Evolutionary conservation across 495 filamentous ascomycete genomes (phyloP).

Genomic region (Penicillium robsamsonii): DNA sequence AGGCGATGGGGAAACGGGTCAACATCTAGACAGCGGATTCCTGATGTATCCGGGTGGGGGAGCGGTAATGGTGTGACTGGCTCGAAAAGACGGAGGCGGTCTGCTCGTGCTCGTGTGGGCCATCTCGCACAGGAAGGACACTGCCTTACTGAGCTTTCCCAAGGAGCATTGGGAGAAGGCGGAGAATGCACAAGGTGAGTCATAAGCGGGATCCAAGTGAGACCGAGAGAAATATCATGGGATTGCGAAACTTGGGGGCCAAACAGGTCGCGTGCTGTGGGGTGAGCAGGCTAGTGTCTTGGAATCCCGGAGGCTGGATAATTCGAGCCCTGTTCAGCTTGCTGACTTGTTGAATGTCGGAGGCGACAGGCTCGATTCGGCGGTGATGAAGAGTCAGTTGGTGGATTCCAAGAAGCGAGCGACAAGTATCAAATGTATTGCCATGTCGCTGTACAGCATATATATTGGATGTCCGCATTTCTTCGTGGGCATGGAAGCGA

Average conservation of each 20-base stretch:
- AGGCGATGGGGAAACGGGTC: slow-evolving; percentile 39
- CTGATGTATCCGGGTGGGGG: slow-evolving; percentile 39
- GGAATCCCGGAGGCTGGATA: slow-evolving; percentile 35
- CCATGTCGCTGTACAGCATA: not conserved
- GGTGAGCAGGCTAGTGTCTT: slow-evolving; percentile 41
- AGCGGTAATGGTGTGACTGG: slow-evolving; percentile 44
- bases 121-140: slow-evolving; percentile 30
- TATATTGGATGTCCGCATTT: not conserved
- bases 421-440: not conserved
- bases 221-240: slow-evolving; percentile 36
- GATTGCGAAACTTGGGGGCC: slow-evolving; percentile 33
- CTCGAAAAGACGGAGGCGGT: slow-evolving; percentile 43
- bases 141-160: slow-evolving; percentile 37
- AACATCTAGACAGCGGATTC: slow-evolving; percentile 41
- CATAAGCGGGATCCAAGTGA: slow-evolving; percentile 34
- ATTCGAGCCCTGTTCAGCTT: slow-evolving; percentile 32
- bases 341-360: slow-evolving; percentile 30
- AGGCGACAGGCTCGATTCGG: not conserved
- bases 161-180: slow-evolving; percentile 41
- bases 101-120: slow-evolving; percentile 39
- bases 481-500: not conserved
- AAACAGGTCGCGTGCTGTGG: slow-evolving; percentile 36
- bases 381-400: not conserved
- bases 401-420: not conserved
- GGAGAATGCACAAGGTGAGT: slow-evolving; percentile 37